Evolutionary conservation across 2,329 filamentous ascomycete species (phyloP).

Genomic region (Sporothrix luriei): DNA sequence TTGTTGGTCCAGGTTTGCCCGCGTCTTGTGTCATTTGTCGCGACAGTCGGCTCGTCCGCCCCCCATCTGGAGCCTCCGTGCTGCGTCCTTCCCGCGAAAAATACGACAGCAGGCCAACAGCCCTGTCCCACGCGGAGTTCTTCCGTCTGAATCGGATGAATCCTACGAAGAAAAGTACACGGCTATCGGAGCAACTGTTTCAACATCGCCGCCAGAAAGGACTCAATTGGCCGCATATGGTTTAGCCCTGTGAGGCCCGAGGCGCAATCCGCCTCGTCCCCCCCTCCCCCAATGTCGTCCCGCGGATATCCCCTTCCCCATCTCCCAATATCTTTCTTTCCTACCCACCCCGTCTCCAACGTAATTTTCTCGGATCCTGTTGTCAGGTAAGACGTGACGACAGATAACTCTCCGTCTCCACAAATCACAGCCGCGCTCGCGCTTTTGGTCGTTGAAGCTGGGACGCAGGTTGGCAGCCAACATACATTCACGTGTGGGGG

Average conservation of each 20-base stretch:
- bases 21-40: neutral
- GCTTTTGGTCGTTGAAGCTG: neutral
- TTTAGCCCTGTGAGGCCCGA: neutral
- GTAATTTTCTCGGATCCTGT: neutral
- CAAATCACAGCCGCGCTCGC: neutral
- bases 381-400: neutral
- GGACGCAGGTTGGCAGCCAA: neutral
- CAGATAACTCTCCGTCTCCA: neutral
- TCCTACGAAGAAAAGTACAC: neutral
- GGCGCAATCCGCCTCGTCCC: neutral
- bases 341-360: neutral
- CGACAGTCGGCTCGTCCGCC: neutral
- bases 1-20: neutral
- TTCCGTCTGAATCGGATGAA: too few species aligned
- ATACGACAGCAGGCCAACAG: neutral
- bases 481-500: neutral
- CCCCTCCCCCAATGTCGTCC: neutral
- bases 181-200: slow-evolving; percentile 8
- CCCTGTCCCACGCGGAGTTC: too few species aligned
- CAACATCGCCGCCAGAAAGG: neutral
- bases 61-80: neutral
- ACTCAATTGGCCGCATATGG: neutral
- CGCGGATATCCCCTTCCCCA: too few species aligned
- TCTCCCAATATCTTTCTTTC: neutral
- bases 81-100: neutral